These are phyloP conservation scores for Beauveria australis DNA, from an alignment of 2,329 filamentous ascomycete species.

Conservation along the genomic window DNA sequence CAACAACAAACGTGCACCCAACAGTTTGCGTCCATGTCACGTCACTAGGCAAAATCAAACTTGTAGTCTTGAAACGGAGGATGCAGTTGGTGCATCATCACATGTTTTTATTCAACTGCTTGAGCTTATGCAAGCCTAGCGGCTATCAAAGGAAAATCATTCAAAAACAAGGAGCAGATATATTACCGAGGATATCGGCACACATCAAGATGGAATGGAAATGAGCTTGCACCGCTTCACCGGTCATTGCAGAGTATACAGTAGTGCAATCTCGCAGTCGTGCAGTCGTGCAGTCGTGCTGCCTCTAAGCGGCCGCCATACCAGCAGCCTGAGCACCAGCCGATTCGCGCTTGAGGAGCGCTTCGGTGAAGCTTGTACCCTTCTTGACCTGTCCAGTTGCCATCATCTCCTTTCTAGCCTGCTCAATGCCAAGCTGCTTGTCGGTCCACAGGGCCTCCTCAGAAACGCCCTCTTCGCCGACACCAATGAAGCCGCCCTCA, in stretches of 20 bases:
- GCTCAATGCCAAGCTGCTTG: conserved; percentile 70
- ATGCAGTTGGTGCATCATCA: neutral
- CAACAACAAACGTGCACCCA: neutral
- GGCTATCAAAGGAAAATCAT: neutral
- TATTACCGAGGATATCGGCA: neutral
- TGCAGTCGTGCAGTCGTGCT: neutral
- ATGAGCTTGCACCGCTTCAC: neutral
- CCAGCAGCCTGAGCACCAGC: conserved; percentile 23
- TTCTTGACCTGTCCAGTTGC: conserved; percentile 29
- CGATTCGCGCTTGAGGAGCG: conserved; percentile 49
- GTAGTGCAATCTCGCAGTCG: too few relatives aligned
- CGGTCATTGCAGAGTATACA: neutral
- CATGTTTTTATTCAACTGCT: neutral
- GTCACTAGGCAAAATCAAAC: neutral
- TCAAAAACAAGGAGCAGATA: neutral
- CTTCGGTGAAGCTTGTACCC: conserved; percentile 42
- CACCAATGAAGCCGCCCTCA: conserved; percentile 88
- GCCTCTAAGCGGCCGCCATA: conserved; percentile 17
- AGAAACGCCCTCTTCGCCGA: conserved; percentile 61
- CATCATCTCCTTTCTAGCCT: conserved; percentile 55
- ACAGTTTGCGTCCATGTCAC: neutral
- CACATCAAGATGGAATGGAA: neutral
- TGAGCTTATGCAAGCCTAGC: neutral
- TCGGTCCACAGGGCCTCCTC: conserved; percentile 84
- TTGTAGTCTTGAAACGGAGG: neutral